Evolutionary conservation across 179 eudicot genomes (phyloP), one percentile per base, ranked within the genome.

Genomic region (Actinidia arguta): DNA sequence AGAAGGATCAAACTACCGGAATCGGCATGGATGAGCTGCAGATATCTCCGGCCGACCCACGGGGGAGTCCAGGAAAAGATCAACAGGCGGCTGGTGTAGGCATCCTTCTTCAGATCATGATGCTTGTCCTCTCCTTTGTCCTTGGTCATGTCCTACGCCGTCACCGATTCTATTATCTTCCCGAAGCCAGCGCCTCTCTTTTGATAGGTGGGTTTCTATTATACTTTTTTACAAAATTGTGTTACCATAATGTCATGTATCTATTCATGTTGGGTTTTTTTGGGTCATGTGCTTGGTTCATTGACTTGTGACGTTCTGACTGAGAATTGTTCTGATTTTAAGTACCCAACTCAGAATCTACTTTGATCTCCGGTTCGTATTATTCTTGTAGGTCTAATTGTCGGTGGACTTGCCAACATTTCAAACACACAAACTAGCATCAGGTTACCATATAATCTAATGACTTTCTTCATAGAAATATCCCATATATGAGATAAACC

Each of bases 11-110:
- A 58, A 51, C 39, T 6, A 4, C 27, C 67, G 68, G 52, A 27
- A 52, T 79, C 54, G 71, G 59, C 85, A 87, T 88, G 91, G 90
- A 85, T 25, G 91, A 88, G 68, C 83, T 42, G 70, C 80, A 78
- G 82, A 90, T 95, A 39, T 90, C 98, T 69, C 98, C 98, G 82
- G 85, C 92, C 56, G 93, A 87, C 84, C 79, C 90, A 10, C 79
- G 87, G 5, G 93, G 88, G 17, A 91, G 89, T 82, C 91, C 96
- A 25, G 96, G 90, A 39, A 95, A 90, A 55, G 99, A 95, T 80
- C 98, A 96, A 73, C 99, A 93, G 76, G 98, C 98, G 10, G 99
- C 99, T 4, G 99, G 99, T 14, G 98, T 95, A 1, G 99, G 99
- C 8, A 95, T 97, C 66, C 92, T 97, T 73, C 93, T 97, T 16